A percentile compares a stretch with the other conserved stretches of the same genome.
Evolutionary conservation across 2,329 filamentous ascomycete genomes (phyloP).

Genomic region (Trichoderma sp.): DNA sequence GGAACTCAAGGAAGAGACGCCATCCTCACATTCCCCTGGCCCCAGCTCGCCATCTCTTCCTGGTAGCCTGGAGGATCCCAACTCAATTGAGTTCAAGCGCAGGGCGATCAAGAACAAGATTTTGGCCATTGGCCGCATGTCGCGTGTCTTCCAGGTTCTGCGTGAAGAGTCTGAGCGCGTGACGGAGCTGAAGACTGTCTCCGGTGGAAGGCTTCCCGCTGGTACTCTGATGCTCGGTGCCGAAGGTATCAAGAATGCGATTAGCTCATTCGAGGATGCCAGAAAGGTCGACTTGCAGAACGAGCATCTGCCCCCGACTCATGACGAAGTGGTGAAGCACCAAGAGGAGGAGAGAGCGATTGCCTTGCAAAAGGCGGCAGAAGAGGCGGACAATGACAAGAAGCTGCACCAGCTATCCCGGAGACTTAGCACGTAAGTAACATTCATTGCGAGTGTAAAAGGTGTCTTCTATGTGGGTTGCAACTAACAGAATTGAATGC

Average conservation of each 20-base stretch:
- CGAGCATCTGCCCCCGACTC: constrained; percentile 85
- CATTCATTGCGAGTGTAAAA: not conserved
- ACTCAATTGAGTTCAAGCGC: constrained; percentile 90
- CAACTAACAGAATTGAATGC: constrained; percentile 12
- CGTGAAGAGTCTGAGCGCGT: constrained; percentile 96
- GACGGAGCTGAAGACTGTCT: constrained; percentile 95
- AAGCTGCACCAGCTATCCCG: constrained; percentile 82
- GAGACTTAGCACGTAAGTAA: constrained; percentile 84
- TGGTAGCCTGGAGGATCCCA: constrained; percentile 60
- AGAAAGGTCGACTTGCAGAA: constrained; percentile 97
- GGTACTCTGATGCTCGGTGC: constrained; percentile 97
- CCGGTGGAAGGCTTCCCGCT: constrained; percentile 85
- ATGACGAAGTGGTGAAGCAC: constrained; percentile 84
- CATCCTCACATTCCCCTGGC: constrained; percentile 65
- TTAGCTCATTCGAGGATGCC: constrained; percentile 94
- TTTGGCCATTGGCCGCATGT: constrained; percentile 90
- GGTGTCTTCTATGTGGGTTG: not conserved
- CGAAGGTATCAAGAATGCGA: constrained; percentile 97
- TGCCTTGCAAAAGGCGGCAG: constrained; percentile 79
- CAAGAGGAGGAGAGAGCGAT: constrained; percentile 77
- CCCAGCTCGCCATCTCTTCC: constrained; percentile 68
- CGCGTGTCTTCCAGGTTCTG: constrained; percentile 95
- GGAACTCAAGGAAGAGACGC: constrained; percentile 84
- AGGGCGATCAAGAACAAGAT: constrained; percentile 99
- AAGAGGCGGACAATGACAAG: constrained; percentile 89